Evolutionary conservation across 1,284 basidiomycete genomes (phyloP).

Genomic region (Malassezia psittaci): DNA sequence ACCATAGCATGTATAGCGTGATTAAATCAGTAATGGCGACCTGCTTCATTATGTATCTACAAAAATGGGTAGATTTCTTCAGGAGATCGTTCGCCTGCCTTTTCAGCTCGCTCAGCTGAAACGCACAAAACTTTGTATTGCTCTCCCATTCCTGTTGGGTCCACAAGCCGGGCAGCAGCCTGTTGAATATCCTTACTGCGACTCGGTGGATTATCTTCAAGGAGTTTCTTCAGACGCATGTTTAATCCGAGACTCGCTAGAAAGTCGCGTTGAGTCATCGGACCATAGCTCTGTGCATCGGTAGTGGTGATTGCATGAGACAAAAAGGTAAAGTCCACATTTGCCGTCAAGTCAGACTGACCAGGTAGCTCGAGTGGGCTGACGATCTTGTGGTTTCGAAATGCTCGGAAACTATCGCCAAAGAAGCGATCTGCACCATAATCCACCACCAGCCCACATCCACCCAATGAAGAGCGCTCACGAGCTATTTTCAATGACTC

Average conservation of each 20-base stretch:
- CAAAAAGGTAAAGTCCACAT: conserved; percentile 87
- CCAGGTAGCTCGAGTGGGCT: conserved; percentile 78
- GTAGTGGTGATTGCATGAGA: conserved; percentile 59
- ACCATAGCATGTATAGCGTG: background rate
- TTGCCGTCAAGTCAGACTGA: conserved; percentile 79
- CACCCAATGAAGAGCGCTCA: conserved; percentile 50
- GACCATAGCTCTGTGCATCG: conserved; percentile 53
- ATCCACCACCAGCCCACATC: conserved; percentile 76
- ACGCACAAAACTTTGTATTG: conserved; percentile 53
- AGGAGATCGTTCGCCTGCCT: background rate
- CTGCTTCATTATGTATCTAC: background rate
- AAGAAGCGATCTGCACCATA: conserved; percentile 70
- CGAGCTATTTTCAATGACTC: conserved; percentile 14
- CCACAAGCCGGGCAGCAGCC: conserved; percentile 53
- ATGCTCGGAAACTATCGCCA: conserved; percentile 75
- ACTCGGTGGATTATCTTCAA: conserved; percentile 5
- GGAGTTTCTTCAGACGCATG: conserved; percentile 51
- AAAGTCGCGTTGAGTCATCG: conserved; percentile 62
- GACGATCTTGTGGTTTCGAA: conserved; percentile 74
- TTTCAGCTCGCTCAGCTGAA: background rate
- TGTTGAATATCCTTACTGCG: conserved; percentile 49
- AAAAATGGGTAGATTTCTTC: conserved; percentile 17
- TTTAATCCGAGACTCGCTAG: conserved; percentile 56
- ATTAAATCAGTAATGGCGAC: no score
- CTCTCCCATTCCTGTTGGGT: conserved; percentile 54